phyloP scores from a whole-genome alignment of 805 yeast genomes.

The Wickerhamiella occidentalis region DNA sequence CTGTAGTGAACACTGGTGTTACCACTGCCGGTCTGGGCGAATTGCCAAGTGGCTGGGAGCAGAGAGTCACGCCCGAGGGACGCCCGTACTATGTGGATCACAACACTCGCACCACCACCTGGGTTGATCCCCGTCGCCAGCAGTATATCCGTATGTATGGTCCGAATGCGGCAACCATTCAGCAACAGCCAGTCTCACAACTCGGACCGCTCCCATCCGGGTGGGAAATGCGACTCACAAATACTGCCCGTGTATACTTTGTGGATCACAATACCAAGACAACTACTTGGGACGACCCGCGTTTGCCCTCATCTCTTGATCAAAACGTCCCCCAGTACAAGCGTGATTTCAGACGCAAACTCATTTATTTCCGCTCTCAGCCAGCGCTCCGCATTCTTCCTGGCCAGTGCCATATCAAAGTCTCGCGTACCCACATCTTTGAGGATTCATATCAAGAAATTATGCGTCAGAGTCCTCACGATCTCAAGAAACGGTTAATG shows the following conservation, averaged over 20 bases:
- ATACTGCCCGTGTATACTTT: conserved; percentile 95
- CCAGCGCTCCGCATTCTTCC: conserved; percentile 95
- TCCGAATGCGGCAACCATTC: conserved; percentile 68
- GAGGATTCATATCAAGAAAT: conserved; percentile 97
- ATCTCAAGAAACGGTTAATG: conserved; percentile 93
- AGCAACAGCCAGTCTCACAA: conserved; percentile 95
- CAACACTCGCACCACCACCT: conserved; percentile 97
- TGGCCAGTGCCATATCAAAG: conserved; percentile 97
- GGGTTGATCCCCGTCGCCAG: conserved; percentile 99
- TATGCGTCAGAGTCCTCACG: conserved; percentile 98
- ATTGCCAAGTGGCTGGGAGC: conserved; percentile 98
- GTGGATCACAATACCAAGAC: conserved; percentile 99
- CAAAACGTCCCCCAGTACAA: conserved; percentile 98
- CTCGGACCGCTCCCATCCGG: conserved; percentile 97
- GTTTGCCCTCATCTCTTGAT: conserved; percentile 91
- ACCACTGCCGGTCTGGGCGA: conserved; percentile 95
- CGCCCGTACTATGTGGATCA: conserved; percentile 97
- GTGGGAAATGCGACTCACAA: conserved; percentile 99
- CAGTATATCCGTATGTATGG: conserved; percentile 95
- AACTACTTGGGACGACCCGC: conserved; percentile 99
- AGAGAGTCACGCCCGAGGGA: conserved; percentile 94
- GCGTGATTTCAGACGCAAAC: conserved; percentile 96
- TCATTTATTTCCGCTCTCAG: conserved; percentile 94
- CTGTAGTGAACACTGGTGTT: conserved; percentile 64
- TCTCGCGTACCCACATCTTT: conserved; percentile 88